phyloP scores from a whole-genome alignment of 352 stramenopile genomes.

The Phytophthora fragariae region DNA sequence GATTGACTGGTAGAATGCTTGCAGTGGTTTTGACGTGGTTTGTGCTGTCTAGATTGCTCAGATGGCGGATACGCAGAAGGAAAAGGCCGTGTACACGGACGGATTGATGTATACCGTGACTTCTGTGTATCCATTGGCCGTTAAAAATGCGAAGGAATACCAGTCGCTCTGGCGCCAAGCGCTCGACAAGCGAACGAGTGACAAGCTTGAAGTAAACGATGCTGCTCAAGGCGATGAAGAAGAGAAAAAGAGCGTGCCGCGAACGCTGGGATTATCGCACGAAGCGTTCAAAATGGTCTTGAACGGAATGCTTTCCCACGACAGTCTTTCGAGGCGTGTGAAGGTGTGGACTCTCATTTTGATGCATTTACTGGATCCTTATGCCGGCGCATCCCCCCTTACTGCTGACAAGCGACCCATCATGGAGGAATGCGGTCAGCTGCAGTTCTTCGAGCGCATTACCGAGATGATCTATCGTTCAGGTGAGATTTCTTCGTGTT shows the following conservation, averaged over 20 bases:
- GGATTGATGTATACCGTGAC: conserved; percentile 62
- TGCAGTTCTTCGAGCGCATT: conserved; percentile 51
- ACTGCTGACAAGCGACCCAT: conserved; percentile 21
- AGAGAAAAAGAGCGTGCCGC: conserved; percentile 1
- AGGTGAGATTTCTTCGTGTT: conserved; percentile 29
- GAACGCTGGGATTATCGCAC: conserved; percentile 31
- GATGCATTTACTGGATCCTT: conserved; percentile 51
- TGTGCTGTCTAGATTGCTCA: conserved; percentile 38
- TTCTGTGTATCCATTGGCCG: conserved; percentile 49
- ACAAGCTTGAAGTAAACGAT: background rate
- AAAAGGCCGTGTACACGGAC: conserved; percentile 58
- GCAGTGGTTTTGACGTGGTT: background rate
- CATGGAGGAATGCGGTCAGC: conserved; percentile 34
- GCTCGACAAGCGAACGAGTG: conserved; percentile 23
- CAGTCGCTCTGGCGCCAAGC: conserved; percentile 57
- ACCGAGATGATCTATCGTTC: conserved; percentile 51
- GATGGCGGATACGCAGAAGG: conserved; percentile 41
- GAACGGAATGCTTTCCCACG: conserved; percentile 53
- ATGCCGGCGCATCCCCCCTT: conserved; percentile 31
- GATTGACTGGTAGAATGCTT: background rate
- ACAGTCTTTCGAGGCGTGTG: conserved; percentile 59
- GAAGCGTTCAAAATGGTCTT: conserved; percentile 52
- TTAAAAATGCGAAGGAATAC: conserved; percentile 62
- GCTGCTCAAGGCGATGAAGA: background rate
- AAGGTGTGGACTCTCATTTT: conserved; percentile 75